Conservation (phyloP, 768 basidiomycete genomes). For the Tricholomella constricta region DNA sequence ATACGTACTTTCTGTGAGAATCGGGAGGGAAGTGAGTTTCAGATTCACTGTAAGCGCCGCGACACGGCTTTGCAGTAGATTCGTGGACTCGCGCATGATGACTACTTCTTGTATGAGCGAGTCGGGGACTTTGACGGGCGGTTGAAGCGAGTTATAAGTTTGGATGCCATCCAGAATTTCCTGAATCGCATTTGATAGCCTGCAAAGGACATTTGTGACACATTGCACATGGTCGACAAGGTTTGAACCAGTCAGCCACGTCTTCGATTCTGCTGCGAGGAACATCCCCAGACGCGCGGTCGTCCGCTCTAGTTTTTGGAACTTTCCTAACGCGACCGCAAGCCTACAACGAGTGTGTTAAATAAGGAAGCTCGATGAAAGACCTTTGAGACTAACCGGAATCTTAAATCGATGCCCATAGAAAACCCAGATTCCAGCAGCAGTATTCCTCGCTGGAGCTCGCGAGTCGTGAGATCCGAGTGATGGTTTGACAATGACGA, state of each 20-base stretch:
- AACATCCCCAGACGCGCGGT: conserved; percentile 29
- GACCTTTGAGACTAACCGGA: conserved; percentile 53
- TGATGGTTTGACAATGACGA: conserved; percentile 69
- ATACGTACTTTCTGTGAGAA: conserved; percentile 39
- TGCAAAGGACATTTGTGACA: conserved; percentile 31
- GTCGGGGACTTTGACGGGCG: conserved; percentile 20
- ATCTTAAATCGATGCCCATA: conserved; percentile 61
- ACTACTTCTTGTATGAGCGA: conserved; percentile 30
- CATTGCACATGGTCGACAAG: conserved; percentile 16
- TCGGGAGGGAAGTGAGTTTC: conserved; percentile 26
- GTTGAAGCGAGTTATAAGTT: conserved; percentile 34
- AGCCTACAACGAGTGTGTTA: conserved; percentile 26
- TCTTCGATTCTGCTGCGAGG: conserved; percentile 10
- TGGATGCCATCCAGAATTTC: conserved; percentile 38
- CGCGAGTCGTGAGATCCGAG: conserved; percentile 81
- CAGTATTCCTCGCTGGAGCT: conserved; percentile 77
- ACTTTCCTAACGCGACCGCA: conserved; percentile 23
- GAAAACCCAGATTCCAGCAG: conserved; percentile 80
- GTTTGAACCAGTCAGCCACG: conserved; percentile 10
- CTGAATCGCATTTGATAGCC: conserved; percentile 34
- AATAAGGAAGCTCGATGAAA: conserved; percentile 1
- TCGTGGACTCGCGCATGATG: conserved; percentile 24
- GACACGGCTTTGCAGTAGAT: conserved; percentile 26
- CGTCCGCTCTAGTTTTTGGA: conserved; percentile 24
- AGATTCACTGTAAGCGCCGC: conserved; percentile 18